Evolutionary conservation across 371 early-diverging fungal species (phyloP).

Genomic region (Conidiobolus incongruus): DNA sequence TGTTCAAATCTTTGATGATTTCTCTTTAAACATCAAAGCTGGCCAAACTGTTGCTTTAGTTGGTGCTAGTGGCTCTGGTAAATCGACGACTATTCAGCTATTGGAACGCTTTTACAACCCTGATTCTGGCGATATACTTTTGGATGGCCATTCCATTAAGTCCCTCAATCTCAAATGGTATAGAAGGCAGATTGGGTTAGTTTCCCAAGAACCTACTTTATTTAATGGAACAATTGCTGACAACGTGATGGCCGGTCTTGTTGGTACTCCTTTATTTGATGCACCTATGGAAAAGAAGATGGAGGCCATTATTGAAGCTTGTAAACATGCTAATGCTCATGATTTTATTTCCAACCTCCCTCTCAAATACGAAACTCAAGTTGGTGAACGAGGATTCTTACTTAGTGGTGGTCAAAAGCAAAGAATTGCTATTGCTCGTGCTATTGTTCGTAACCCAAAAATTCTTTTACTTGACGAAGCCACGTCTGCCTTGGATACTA

Average conservation of each 20-base stretch:
- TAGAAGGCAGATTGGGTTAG: conserved; percentile 34
- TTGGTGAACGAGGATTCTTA: conserved; percentile 31
- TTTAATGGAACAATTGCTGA: conserved; percentile 49
- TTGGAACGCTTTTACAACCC: conserved; percentile 46
- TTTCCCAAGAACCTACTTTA: conserved; percentile 38
- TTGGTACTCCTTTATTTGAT: conserved; percentile 11
- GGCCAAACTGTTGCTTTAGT: conserved; percentile 39
- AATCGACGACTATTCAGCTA: conserved; percentile 40
- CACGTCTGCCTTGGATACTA: conserved; percentile 20
- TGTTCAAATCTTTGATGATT: conserved; percentile 24
- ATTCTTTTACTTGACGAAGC: conserved; percentile 41
- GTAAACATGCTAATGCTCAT: conserved; percentile 44
- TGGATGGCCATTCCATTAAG: conserved; percentile 26
- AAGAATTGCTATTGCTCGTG: conserved; percentile 48
- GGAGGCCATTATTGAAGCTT: conserved; percentile 19
- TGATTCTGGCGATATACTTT: conserved; percentile 17
- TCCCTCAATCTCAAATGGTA: conserved; percentile 28
- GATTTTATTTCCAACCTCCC: conserved; percentile 50
- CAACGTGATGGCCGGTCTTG: conserved; percentile 43
- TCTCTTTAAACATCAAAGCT: conserved; percentile 29
- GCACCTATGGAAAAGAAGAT: conserved; percentile 7
- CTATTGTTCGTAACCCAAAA: conserved; percentile 43
- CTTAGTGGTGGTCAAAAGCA: conserved; percentile 32
- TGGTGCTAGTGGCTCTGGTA: conserved; percentile 32
- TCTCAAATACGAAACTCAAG: conserved; percentile 42